A percentile compares a stretch with the other conserved stretches of the same genome.
phyloP scores from a whole-genome alignment of 257 asterid genomes.

The Handroanthus guayacan region DNA sequence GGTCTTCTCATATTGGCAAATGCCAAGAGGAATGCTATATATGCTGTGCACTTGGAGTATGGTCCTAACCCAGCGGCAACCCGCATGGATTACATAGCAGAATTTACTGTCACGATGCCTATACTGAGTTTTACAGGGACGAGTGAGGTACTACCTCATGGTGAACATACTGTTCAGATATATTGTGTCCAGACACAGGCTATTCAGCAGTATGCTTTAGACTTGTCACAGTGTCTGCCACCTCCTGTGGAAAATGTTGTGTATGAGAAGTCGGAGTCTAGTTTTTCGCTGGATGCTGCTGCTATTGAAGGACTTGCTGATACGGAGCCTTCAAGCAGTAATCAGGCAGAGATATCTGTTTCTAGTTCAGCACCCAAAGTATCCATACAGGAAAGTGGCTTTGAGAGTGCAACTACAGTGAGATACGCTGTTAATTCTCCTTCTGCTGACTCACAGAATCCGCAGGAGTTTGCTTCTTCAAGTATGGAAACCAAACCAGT shows the following conservation, averaged over 20 bases:
- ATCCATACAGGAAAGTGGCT: constrained; percentile 45
- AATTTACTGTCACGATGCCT: constrained; percentile 92
- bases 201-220: constrained; percentile 88
- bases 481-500: constrained; percentile 50
- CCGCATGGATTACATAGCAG: constrained; percentile 88
- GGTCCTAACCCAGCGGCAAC: constrained; percentile 86
- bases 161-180: constrained; percentile 79
- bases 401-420: constrained; percentile 48
- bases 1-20: constrained; percentile 88
- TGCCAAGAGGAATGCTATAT: constrained; percentile 93
- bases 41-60: constrained; percentile 93
- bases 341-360: constrained; percentile 49
- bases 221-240: constrained; percentile 79
- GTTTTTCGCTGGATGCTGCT: constrained; percentile 47
- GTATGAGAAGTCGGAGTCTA: constrained; percentile 62
- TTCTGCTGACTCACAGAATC: constrained; percentile 45
- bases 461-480: constrained; percentile 50
- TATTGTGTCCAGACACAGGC: constrained; percentile 92
- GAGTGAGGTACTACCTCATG: constrained; percentile 66
- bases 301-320: constrained; percentile 48
- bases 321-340: constrained; percentile 51
- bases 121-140: constrained; percentile 89
- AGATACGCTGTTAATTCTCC: constrained; percentile 48
- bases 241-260: constrained; percentile 59
- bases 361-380: constrained; percentile 57